phyloP scores from a whole-genome alignment of 176 grass and related monocot genomes.

The Neostapfia colusana region DNA sequence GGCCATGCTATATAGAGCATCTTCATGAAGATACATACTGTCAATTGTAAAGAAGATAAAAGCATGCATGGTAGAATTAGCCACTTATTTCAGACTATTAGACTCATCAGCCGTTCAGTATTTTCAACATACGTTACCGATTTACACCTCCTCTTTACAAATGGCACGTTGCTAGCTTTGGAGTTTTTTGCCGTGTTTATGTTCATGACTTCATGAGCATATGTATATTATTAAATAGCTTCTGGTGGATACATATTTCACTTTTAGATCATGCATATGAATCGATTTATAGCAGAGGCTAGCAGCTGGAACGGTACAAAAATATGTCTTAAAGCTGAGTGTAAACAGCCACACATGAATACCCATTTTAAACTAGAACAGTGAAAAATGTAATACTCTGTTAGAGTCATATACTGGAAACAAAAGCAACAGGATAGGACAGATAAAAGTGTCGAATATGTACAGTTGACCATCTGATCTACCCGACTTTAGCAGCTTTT shows the following conservation, averaged over 20 bases:
- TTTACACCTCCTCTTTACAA: not conserved
- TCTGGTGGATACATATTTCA: too few relatives aligned
- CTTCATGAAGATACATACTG: not conserved
- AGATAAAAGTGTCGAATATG: slow-evolving; percentile 29
- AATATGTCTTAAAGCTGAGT: not conserved
- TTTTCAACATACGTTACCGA: not conserved
- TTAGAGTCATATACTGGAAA: slow-evolving; percentile 30
- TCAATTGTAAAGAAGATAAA: not conserved
- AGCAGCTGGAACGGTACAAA: not conserved
- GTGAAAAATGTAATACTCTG: slow-evolving; percentile 27
- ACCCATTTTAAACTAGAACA: slow-evolving; percentile 1
- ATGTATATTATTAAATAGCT: not conserved
- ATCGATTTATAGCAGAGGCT: not conserved
- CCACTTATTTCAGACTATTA: not conserved
- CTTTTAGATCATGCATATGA: not conserved
- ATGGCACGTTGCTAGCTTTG: not conserved
- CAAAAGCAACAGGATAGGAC: slow-evolving; percentile 35
- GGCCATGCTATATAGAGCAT: not conserved
- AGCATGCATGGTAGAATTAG: not conserved
- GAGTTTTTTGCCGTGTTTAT: too few relatives aligned
- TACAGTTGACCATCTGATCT: slow-evolving; percentile 39
- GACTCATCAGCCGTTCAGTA: not conserved
- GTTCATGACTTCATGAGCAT: not conserved
- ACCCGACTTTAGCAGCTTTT: slow-evolving; percentile 26
- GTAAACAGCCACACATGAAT: not conserved